Conservation (phyloP, 208 protist genomes). For the Crithidia sp. region DNA sequence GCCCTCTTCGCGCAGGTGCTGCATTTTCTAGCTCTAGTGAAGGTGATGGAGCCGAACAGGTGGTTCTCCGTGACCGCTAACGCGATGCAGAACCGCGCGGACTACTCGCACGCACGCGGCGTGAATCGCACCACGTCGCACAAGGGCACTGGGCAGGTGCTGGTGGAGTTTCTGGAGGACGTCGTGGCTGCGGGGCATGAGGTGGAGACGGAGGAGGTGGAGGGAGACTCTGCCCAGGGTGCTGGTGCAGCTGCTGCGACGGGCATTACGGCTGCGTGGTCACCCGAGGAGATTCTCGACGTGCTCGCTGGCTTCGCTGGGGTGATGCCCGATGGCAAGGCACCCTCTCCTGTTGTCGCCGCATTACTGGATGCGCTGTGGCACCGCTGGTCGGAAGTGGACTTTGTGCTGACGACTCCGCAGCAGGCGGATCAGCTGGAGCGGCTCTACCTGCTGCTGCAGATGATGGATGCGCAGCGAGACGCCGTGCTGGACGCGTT, state of each 20-base stretch:
- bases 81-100: slow-evolving; percentile 70
- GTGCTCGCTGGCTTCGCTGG: slow-evolving; percentile 67
- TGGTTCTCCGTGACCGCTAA: slow-evolving; percentile 78
- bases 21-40: slow-evolving; percentile 85
- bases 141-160: slow-evolving; percentile 55
- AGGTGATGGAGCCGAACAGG: slow-evolving; percentile 86
- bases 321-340: slow-evolving; percentile 53
- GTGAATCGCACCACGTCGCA: slow-evolving; percentile 60
- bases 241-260: not conserved
- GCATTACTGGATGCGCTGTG: slow-evolving; percentile 48
- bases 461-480: slow-evolving; percentile 45
- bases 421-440: slow-evolving; percentile 57
- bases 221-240: not conserved
- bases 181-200: slow-evolving; percentile 33
- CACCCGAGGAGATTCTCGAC: slow-evolving; percentile 57
- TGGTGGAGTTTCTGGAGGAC: slow-evolving; percentile 65
- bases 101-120: slow-evolving; percentile 82
- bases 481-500: slow-evolving; percentile 41
- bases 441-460: slow-evolving; percentile 69
- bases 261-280: slow-evolving; percentile 41
- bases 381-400: slow-evolving; percentile 28
- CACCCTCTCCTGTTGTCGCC: slow-evolving; percentile 46
- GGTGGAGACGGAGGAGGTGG: not conserved
- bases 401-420: slow-evolving; percentile 19
- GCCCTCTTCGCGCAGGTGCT: slow-evolving; percentile 68